Evolutionary conservation across 257 asterid species (phyloP).

Genomic region (Orobanche coerulescens): DNA sequence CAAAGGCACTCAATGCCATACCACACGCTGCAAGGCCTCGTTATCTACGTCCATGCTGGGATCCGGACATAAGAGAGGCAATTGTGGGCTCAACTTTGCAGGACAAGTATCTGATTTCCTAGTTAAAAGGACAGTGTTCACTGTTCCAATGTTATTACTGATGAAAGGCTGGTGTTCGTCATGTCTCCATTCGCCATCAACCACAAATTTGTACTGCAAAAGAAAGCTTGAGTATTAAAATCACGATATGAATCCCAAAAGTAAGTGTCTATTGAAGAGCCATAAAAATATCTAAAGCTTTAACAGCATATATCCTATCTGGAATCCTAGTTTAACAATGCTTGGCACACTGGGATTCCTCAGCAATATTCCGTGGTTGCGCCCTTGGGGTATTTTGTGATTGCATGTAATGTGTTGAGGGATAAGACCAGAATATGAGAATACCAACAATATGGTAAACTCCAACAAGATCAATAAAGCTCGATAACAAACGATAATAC

Average conservation of each 20-base stretch:
- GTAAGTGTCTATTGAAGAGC: background rate
- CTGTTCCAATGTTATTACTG: slow-evolving; percentile 61
- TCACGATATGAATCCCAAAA: slow-evolving; percentile 1
- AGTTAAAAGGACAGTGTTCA: slow-evolving; percentile 70
- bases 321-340: slow-evolving; percentile 1
- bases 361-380: background rate
- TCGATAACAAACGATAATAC: no score
- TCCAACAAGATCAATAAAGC: no score
- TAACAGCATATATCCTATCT: background rate
- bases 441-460: no score
- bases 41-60: slow-evolving; percentile 92
- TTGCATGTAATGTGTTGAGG: no score
- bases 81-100: slow-evolving; percentile 39
- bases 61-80: slow-evolving; percentile 42
- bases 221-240: background rate
- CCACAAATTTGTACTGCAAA: slow-evolving; percentile 85
- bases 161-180: slow-evolving; percentile 76
- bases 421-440: no score
- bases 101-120: slow-evolving; percentile 50
- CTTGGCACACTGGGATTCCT: background rate
- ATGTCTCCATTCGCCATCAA: slow-evolving; percentile 96
- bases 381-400: no score
- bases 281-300: background rate
- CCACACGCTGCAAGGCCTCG: slow-evolving; percentile 72
- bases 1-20: slow-evolving; percentile 28